A percentile compares a stretch with the other conserved stretches of the same genome.
Evolutionary conservation across 2,329 filamentous ascomycete species (phyloP).

Genomic region (Pseudogymnoascus sp.): DNA sequence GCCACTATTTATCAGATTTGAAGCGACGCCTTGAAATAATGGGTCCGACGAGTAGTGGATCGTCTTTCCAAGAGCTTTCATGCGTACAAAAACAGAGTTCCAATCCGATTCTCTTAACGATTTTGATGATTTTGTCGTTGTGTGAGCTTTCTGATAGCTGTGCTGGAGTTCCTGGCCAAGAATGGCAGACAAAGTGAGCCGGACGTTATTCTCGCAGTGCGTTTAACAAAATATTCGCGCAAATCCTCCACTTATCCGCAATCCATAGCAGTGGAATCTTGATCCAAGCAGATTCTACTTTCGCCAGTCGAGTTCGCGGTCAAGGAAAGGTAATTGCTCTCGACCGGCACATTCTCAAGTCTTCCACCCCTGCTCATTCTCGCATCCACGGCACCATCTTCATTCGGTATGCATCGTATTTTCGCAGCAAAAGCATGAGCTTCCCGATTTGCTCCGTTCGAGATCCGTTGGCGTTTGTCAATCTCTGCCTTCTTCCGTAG

Average conservation of each 20-base stretch:
- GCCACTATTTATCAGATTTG: neutral
- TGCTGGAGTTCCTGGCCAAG: neutral
- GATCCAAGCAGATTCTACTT: neutral
- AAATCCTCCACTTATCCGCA: neutral
- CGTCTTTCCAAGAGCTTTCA: neutral
- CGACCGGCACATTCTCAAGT: neutral
- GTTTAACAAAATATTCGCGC: neutral
- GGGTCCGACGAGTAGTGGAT: neutral
- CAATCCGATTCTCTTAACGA: neutral
- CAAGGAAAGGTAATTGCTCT: neutral
- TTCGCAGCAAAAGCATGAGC: conserved; percentile 4
- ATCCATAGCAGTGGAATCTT: neutral
- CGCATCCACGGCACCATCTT: neutral
- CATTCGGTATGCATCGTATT: neutral
- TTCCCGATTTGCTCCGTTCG: neutral
- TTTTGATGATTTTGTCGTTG: neutral
- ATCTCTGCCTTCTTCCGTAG: conserved; percentile 18
- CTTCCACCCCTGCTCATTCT: neutral
- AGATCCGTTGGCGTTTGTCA: conserved; percentile 13
- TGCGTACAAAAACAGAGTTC: neutral
- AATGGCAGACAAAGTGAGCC: neutral
- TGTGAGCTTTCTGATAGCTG: neutral
- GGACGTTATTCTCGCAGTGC: neutral
- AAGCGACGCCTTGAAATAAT: neutral
- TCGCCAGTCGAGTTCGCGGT: neutral